Conservation (phyloP, 352 stramenopile species). For the Phytophthora nicotianae region DNA sequence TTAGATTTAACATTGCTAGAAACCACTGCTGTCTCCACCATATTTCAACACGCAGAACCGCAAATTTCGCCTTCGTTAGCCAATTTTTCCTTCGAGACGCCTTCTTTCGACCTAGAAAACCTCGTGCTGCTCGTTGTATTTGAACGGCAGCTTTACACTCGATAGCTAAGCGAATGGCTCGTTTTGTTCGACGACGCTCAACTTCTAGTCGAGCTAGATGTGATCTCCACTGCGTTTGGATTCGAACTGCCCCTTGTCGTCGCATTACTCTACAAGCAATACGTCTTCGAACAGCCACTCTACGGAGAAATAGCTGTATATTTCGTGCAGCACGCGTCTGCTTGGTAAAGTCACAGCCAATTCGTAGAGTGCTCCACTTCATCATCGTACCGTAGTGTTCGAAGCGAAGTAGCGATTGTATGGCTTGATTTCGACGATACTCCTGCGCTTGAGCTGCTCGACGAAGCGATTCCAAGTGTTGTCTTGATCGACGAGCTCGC, state of each 20-base stretch:
- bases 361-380: slow-evolving; percentile 59
- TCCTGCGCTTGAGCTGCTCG: slow-evolving; percentile 47
- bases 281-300: slow-evolving; percentile 37
- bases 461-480: slow-evolving; percentile 42
- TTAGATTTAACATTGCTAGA: slow-evolving; percentile 16
- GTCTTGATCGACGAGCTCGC: slow-evolving; percentile 41
- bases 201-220: slow-evolving; percentile 34
- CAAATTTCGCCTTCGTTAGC: slow-evolving; percentile 23
- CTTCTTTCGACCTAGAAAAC: slow-evolving; percentile 31
- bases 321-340: slow-evolving; percentile 51
- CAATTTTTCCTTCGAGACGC: slow-evolving; percentile 17
- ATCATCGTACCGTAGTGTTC: slow-evolving; percentile 60
- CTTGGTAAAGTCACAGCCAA: slow-evolving; percentile 58
- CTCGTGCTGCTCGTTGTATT: slow-evolving; percentile 36
- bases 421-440: slow-evolving; percentile 43
- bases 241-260: slow-evolving; percentile 31
- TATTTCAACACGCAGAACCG: slow-evolving; percentile 10
- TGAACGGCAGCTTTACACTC: slow-evolving; percentile 32
- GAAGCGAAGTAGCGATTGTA: slow-evolving; percentile 58
- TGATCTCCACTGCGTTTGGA: slow-evolving; percentile 47
- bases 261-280: slow-evolving; percentile 27
- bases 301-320: slow-evolving; percentile 59
- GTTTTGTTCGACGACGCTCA: slow-evolving; percentile 4
- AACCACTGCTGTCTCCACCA: slow-evolving; percentile 35
- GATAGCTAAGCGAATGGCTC: slow-evolving; percentile 9